phyloP scores from a whole-genome alignment of 768 basidiomycete species.

The Mycena vitilis region DNA sequence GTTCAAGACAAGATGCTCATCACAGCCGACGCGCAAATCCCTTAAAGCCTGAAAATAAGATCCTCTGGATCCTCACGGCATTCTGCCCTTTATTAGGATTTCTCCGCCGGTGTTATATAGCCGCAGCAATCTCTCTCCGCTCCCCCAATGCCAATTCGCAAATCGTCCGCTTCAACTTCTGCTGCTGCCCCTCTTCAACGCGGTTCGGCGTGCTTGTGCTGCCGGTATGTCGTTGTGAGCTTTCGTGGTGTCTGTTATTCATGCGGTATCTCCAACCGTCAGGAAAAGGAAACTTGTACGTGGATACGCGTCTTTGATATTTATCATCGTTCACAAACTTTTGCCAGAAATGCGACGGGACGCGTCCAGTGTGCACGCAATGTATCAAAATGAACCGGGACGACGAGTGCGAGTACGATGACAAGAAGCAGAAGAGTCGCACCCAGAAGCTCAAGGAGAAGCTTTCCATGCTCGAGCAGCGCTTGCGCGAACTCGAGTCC shows the following conservation, averaged over 20 bases:
- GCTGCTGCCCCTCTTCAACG: slow-evolving; percentile 47
- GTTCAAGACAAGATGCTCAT: not conserved
- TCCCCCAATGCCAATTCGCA: slow-evolving; percentile 42
- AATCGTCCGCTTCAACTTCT: slow-evolving; percentile 33
- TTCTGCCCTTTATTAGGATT: not conserved
- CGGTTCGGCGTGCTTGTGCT: slow-evolving; percentile 53
- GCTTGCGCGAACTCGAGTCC: slow-evolving; percentile 65
- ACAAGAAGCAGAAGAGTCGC: slow-evolving; percentile 68
- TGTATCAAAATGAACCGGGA: slow-evolving; percentile 66
- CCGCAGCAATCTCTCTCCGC: not conserved
- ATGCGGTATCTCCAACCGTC: not conserved
- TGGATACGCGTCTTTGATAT: slow-evolving; percentile 5
- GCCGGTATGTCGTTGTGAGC: slow-evolving; percentile 38
- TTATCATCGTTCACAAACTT: slow-evolving; percentile 2
- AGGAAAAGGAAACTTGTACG: slow-evolving; percentile 53
- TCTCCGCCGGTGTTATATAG: slow-evolving; percentile 24
- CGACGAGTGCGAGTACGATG: slow-evolving; percentile 69
- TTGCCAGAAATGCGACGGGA: slow-evolving; percentile 69
- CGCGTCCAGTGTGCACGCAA: slow-evolving; percentile 65
- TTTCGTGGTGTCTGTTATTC: not conserved
- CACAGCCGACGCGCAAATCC: slow-evolving; percentile 19
- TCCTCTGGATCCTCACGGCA: slow-evolving; percentile 14
- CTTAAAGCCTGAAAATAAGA: slow-evolving; percentile 21
- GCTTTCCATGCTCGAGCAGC: slow-evolving; percentile 62
- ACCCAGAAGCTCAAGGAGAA: slow-evolving; percentile 70